A percentile compares a stretch with the other conserved stretches of the same genome.
Conservation (phyloP, 176 grass and related monocot genomes). For the Eremochloa ophiuroides region DNA sequence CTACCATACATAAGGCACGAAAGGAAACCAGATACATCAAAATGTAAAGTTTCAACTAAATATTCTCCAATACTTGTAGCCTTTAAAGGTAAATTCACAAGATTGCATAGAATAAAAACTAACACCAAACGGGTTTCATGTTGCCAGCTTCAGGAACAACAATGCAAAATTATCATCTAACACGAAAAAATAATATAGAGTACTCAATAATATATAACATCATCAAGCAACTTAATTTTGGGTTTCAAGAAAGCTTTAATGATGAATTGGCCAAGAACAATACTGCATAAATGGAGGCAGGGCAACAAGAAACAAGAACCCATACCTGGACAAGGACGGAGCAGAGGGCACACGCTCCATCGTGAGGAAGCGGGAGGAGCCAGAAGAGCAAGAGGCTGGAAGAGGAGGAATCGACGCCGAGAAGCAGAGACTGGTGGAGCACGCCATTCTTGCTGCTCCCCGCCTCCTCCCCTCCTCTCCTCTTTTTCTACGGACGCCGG, state of each 20-base stretch:
- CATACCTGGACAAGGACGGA: conserved; percentile 33
- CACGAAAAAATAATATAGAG: background rate
- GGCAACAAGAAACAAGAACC: background rate
- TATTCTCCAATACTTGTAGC: background rate
- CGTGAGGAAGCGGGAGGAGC: conserved; percentile 15
- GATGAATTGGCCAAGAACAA: background rate
- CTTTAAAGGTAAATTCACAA: background rate
- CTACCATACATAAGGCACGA: background rate
- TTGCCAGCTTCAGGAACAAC: background rate
- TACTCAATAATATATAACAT: background rate
- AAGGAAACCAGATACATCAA: background rate
- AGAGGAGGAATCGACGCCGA: background rate
- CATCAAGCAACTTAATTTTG: background rate
- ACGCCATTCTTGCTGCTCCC: conserved; percentile 43
- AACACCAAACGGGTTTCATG: background rate
- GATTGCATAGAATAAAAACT: background rate
- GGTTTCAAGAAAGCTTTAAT: background rate
- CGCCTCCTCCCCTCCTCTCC: background rate
- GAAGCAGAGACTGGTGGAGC: conserved; percentile 17
- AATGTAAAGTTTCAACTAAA: background rate
- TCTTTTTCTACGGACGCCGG: conserved; percentile 7
- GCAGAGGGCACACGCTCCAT: background rate
- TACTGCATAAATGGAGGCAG: too few species aligned
- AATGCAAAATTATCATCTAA: background rate
- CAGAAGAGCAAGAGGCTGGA: background rate